Conservation (phyloP, 768 basidiomycete genomes). For the Ephemerocybe angulata region DNA sequence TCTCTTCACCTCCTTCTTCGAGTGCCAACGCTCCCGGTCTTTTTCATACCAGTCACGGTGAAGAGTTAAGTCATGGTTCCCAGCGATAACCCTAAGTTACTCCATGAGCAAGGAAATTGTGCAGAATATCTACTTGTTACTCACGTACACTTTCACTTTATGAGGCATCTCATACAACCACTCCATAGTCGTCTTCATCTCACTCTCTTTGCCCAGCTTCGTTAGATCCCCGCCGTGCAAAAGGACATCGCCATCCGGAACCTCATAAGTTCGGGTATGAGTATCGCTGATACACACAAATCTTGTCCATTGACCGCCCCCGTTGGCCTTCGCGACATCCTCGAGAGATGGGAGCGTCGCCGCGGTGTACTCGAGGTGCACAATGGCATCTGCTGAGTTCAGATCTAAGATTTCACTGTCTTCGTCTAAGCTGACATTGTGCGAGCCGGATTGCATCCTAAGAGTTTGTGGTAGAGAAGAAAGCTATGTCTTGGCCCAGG, state of each 20-base stretch:
- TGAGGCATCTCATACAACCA: slow-evolving; percentile 61
- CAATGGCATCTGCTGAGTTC: slow-evolving; percentile 18
- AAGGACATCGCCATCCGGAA: slow-evolving; percentile 63
- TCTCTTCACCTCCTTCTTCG: slow-evolving; percentile 24
- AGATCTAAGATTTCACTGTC: no score
- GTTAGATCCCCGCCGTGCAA: slow-evolving; percentile 67
- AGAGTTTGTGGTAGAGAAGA: no score
- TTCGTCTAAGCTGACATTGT: no score
- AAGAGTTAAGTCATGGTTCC: slow-evolving; percentile 63
- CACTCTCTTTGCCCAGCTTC: slow-evolving; percentile 39
- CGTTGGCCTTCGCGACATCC: slow-evolving; percentile 19
- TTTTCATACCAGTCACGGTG: slow-evolving; percentile 39
- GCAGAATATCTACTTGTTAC: neutral
- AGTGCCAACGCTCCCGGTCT: slow-evolving; percentile 28
- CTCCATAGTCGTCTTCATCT: slow-evolving; percentile 48
- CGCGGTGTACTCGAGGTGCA: slow-evolving; percentile 36
- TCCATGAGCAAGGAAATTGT: neutral
- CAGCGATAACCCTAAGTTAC: slow-evolving; percentile 53
- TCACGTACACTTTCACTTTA: slow-evolving; percentile 52
- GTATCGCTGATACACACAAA: slow-evolving; percentile 63
- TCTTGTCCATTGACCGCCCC: slow-evolving; percentile 43
- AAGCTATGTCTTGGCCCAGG: no score
- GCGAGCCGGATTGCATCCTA: no score
- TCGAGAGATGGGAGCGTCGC: slow-evolving; percentile 21
- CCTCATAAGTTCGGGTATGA: slow-evolving; percentile 39